Base-by-base conservation (phyloP, 2,329 filamentous ascomycete genomes). In the Neurospora sp. region DNA sequence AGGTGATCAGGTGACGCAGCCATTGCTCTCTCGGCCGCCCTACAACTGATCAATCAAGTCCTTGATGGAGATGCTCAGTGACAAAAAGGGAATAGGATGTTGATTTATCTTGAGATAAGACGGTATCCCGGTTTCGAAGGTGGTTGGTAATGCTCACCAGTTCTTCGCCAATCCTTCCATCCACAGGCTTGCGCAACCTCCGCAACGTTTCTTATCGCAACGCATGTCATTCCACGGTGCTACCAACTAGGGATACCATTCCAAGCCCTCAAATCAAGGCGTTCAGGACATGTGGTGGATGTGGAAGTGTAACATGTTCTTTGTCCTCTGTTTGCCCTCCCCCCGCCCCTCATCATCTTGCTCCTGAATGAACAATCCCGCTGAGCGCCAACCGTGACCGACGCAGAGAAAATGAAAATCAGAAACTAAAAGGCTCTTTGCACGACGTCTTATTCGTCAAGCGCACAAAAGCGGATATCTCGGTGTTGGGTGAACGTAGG, bases 1-100 rank as follows among this genome's bases (percentile, higher is more conserved):
- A 69, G 70, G 39, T 67, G 69, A 71, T 77, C 76, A 77, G 75
- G 73, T 77, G 75, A 76, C 68, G 71, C 67, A 67, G 72, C 68
- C 70, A 71, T 67, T 65, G 68, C 68, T 40, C 66, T 68, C 57
- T 66, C 66, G 39, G 67, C 62, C 67, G 28, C 33, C 46, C 23
- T 69, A 41, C 67, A 62, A 36, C 52, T 36, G 52, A 62, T 36
- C 52, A 62, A 36, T 36, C 52, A 62, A 62, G 52, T 62, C 52
- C 23, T 17, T 17, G 52, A 62, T 17, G 15, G 52, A 62, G 52
- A 62, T 17, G 15, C 52, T 62, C 28, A 33, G 28, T 17, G 52
- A 36, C 12, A 4, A n/a, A 62, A 62, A 33, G 52, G 52, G 28
- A 36, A 62, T 33, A 62, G n/a, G 6, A 62, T 62, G 28, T 62